Evolutionary conservation across 768 basidiomycete species (phyloP), one percentile per base, ranked within the genome.

Genomic region (Trametes meyenii): DNA sequence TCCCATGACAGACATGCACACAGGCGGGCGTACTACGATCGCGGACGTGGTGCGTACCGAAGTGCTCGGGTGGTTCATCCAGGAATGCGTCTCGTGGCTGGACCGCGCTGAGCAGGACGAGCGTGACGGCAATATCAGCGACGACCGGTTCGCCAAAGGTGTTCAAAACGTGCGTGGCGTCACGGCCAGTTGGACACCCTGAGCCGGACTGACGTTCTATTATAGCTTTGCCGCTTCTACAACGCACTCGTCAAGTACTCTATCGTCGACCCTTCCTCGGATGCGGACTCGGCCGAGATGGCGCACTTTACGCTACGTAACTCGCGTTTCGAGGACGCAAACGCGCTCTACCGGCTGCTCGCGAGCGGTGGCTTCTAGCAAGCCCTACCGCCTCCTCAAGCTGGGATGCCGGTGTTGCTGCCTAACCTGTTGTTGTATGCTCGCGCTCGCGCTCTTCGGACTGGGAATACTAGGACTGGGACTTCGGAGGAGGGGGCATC

Each of bases 231-330:
- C 72, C 86, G 90, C 12, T 92, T 92, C 72, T 92, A 86, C 71
- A 75, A 76, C 61, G 86, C 89, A 0, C 78, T 93, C 50, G 81
- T 91, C 75, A 88, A 87, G 69, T 77, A 84, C 8, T 74, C 74
- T 50, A 82, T 92, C 68, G 81, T 90, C 57, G 88, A 90, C 67
- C 79, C 83, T 2, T 78, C 78, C n/a, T 70, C 69, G 5, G 71
- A 71, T 63, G 89, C 90, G 58, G 89, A 93, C 69, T 83, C 86
- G 0, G 81, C 87, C 5, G 91, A 91, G 75, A 91, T 93, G 82
- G 80, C 82, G 5, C 87, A 90, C 70, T 93, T 93, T 67, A 84
- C 85, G 45, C 78, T 93, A 50, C 82, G 84, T 40, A 80, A 90
- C 67, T 81, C 91, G 12, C 81, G 86, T 2, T 86, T 91, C 60